These are phyloP conservation scores for Cynanchum wilfordii DNA, from an alignment of 257 asterid genomes.

Conservation along the genomic window DNA sequence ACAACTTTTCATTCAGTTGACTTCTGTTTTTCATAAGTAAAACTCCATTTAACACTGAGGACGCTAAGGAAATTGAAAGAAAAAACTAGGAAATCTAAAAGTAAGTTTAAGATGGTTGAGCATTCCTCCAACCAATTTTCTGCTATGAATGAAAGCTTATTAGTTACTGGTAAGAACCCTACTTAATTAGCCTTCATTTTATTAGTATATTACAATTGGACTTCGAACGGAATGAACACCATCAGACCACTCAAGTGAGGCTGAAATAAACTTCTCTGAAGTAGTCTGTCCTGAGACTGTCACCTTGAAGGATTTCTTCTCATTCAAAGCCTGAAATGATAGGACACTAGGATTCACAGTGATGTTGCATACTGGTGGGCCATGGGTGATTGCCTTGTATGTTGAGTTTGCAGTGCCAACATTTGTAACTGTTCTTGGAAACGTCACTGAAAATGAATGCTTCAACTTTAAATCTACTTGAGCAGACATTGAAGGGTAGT, in stretches of 20 bases:
- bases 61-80: no score
- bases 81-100: background rate
- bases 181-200: no score
- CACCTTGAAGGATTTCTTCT: slow-evolving; percentile 4
- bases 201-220: slow-evolving; percentile 11
- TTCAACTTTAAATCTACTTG: background rate
- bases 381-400: background rate
- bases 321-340: background rate
- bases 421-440: slow-evolving; percentile 11
- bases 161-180: no score
- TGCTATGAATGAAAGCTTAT: background rate
- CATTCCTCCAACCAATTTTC: background rate
- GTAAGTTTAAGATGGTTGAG: background rate
- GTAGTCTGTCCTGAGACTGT: background rate
- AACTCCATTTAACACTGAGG: background rate
- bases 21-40: no score
- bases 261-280: slow-evolving; percentile 6
- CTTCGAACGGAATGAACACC: slow-evolving; percentile 23
- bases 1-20: no score
- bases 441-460: background rate
- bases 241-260: slow-evolving; percentile 37
- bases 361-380: background rate
- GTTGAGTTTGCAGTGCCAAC: slow-evolving; percentile 7
- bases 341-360: slow-evolving; percentile 2
- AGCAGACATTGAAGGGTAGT: slow-evolving; percentile 24